phyloP scores from a whole-genome alignment of 2,329 filamentous ascomycete genomes.

The Polytolypa hystricis region DNA sequence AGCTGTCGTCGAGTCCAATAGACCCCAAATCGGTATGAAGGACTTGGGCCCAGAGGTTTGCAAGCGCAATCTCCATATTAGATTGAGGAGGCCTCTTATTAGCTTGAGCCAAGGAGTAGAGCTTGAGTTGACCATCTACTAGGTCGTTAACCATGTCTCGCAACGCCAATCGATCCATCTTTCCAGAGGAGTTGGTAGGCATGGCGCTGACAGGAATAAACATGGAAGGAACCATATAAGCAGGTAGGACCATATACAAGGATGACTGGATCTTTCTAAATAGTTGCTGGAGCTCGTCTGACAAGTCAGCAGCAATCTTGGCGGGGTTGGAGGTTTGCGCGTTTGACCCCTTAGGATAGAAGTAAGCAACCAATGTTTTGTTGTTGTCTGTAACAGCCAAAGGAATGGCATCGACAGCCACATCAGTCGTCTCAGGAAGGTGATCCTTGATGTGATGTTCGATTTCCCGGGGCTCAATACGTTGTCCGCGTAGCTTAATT shows the following conservation, averaged over 20 bases:
- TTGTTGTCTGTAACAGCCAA: conserved; percentile 70
- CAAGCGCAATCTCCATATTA: conserved; percentile 14
- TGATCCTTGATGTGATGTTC: conserved; percentile 65
- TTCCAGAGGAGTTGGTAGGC: conserved; percentile 63
- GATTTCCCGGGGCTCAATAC: conserved; percentile 90
- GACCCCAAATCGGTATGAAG: conserved; percentile 25
- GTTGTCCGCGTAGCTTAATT: conserved; percentile 91
- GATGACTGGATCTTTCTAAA: conserved; percentile 15
- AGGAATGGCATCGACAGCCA: conserved; percentile 76
- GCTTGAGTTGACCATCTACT: conserved; percentile 7
- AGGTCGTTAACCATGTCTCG: conserved; percentile 13
- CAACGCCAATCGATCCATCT: conserved; percentile 54
- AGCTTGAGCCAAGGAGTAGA: conserved; percentile 8
- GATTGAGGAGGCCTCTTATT: conserved; percentile 9
- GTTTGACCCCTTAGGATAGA: conserved; percentile 30
- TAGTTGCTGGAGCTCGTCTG: conserved; percentile 39
- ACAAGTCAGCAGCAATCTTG: conserved; percentile 25
- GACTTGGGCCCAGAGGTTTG: conserved; percentile 26
- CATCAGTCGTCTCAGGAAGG: conserved; percentile 38
- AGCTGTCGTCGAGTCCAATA: conserved; percentile 24
- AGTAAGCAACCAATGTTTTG: conserved; percentile 54
- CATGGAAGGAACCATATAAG: conserved; percentile 69
- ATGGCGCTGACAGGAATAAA: conserved; percentile 59
- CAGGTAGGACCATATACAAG: conserved; percentile 48
- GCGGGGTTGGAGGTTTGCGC: conserved; percentile 50